Evolutionary conservation across 768 basidiomycete species (phyloP), one percentile per base, ranked within the genome.

Genomic region (Pisolithus microcarpus): DNA sequence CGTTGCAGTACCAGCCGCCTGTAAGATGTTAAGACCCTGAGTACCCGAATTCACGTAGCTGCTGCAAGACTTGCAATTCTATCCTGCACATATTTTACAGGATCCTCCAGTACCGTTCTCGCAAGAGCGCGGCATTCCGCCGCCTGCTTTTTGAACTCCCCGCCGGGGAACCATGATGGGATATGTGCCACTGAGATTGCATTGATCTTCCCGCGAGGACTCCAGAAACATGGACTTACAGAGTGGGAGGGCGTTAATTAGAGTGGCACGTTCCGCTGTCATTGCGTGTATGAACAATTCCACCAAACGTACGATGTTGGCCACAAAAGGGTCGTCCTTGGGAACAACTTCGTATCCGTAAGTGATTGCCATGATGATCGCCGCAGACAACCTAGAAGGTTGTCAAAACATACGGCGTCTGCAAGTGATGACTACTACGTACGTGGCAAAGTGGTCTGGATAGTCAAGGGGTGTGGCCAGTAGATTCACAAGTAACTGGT

Each of bases 141-240:
- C 16, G 45, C 43, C 2, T 23, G 21, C 21, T 37, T 40, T 31
- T 53, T 51, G 39, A 57, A 34, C 1, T 7, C n/a, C 51, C 24
- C 46, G 24, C 54, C 54, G 5, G 61, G 58, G 5, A 60, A 46
- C 61, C 56, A 64, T 3, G 59, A 48, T 15, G 63, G 63, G 19
- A 61, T 36, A 34, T 60, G 37, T 51, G 52, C 57, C 28, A 63
- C 63, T 60, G 50, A 18, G 39, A 34, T 34, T 11, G 13, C 13
- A 34, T 34, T 34, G 4, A 34, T 13, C 13, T 15, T 34, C 13
- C 34, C 13, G 34, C 11, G 13, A 34, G 5, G 34, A 15, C 13
- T 11, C 15, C 34, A 5, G 21, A 8, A 16, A 8, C 13, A 13
- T 16, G 21, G n/a, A 52, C 66, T 42, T 37, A 64, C 65, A 39